Evolutionary conservation across 768 basidiomycete species (phyloP), one percentile per base, ranked within the genome.

Genomic region (Dendrothele bispora): DNA sequence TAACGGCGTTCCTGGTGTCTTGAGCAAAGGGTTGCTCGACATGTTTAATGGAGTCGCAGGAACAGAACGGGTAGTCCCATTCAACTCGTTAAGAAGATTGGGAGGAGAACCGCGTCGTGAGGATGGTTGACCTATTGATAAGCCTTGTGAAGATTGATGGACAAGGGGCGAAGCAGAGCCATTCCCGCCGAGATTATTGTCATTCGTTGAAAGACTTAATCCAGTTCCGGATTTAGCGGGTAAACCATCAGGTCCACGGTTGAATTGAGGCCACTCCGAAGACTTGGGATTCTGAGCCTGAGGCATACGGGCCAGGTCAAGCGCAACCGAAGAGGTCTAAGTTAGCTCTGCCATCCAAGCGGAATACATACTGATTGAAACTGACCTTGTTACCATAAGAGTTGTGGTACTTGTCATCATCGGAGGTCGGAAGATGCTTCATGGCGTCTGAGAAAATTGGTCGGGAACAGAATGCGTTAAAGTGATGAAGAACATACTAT

Each of bases 241-340:
- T 52, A 80, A 55, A 11, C 74, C 72, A 29, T 91, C 89, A 27
- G 82, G 80, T 24, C 73, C 78, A 57, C 86, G 82, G 36, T 75
- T 73, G 67, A 93, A 97, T 64, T 93, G 91, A 26, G 94, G 91
- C 95, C 95, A 98, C 63, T 97, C 94, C 1, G 92, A 92, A 7
- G 89, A 76, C 63, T 84, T 87, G 36, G 50, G 82, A 82, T 83
- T 79, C 21, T 86, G 83, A 5, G 86, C 86, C 62, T 91, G 91
- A 4, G 90, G 85, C 27, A 91, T 78, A 41, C 93, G 91, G 14
- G 95, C 94, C 29, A 98, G 78, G 66, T 98, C 95, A 58, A 98
- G 69, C 34, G 95, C 95, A 27, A 91, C 94, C 17, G 95, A 95
- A 15, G 91, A 88, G 15, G 88, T 83, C 27, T 7, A 27, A 7